Evolutionary conservation across 2,329 filamentous ascomycete genomes (phyloP), one percentile per base, ranked within the genome.

Genomic region (Orbilia ellipsospora): DNA sequence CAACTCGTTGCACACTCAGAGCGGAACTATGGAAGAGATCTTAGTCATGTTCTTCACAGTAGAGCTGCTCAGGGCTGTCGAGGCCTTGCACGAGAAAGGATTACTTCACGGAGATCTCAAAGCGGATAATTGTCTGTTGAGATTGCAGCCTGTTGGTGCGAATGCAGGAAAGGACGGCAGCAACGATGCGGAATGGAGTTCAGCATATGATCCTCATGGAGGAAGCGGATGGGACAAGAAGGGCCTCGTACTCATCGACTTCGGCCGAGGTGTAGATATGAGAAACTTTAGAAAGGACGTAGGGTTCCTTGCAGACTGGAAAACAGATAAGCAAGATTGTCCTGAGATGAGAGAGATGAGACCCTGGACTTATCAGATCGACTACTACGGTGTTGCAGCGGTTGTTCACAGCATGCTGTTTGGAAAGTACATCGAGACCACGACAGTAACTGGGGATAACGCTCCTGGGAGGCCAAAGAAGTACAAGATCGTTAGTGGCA

Each of bases 321-420:
- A 95, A 82, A 93, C 92, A 0, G 79, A 80, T 61, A 88, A 88
- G 15, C 90, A 93, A 62, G 95, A 99, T 83, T 99, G 95, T 82
- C 90, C 92, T 16, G 95, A 99, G 85, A 97, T 98, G 88, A 90
- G 94, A 55, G 94, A 99, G 83, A 88, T 93, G 68, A 88, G 94
- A 0, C 93, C 94, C 0, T 99, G 95, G 95, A 98, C 94, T 0
- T 97, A 93, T 85, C 95, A 99, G 82, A 92, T 97, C 78, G 95
- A 99, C 84, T 96, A 98, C 80, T 92, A 96, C 82, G 95, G 95
- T 12, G 86, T 97, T 0, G 95, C 95, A 0, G 93, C 93, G 3
- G 92, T 92, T 23, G 85, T 98, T 3, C 93, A 99, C 83, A 90
- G 89, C 51, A 87, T 99, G 79, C 87, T 99, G 2, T 99, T 97